Base-by-base conservation (phyloP, 306 rosid genomes). In the Crotalaria pallida region DNA sequence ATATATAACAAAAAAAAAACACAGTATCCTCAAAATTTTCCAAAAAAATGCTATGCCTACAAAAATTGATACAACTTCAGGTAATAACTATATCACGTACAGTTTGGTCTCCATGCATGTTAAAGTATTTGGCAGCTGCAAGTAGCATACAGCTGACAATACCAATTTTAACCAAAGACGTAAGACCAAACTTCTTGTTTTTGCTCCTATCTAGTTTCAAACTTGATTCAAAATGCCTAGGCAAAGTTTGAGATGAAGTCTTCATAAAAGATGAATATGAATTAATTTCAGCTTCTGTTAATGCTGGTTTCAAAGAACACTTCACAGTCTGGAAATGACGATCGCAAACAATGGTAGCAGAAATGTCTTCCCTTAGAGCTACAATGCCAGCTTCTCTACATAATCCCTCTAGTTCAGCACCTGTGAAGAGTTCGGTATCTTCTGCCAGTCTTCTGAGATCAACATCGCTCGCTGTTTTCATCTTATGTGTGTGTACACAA, bases 361-460 rank as follows among this genome's bases (percentile, higher is more conserved):
- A 40, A 60, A 87, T 90, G 82, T 87, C 72, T 87, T 94, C 90
- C 72, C 96, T 84, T 58, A 94, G 72, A 66, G 97, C 97, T 60
- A 88, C 90, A 21, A 84, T 81, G 65, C 97, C 97, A 19, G 93
- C 96, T 85, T 90, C 97, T 77, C 65, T 82, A 78, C 98, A 94
- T 27, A 94, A 69, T 17, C 94, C 90, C 75, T 87, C 92, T 17
- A 94, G 82, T 69, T 94, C 97, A 5, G 97, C 97, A 24, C 98
- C 98, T 2, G 98, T 90, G 83, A 90, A 90, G 50, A 77, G 88
- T 57, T 94, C 95, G 0, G 97, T 87, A 17, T 87, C 86, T 81
- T 78, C 88, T 36, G 97, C 95, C 62, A 90, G 78, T 63, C 43
- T 59, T 72, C 77, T 74, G 55, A 94, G 90, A 83, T 94, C 74